These are phyloP conservation scores for Boletus tylopilopsis DNA, from an alignment of 768 basidiomycete genomes.

Conservation along the genomic window DNA sequence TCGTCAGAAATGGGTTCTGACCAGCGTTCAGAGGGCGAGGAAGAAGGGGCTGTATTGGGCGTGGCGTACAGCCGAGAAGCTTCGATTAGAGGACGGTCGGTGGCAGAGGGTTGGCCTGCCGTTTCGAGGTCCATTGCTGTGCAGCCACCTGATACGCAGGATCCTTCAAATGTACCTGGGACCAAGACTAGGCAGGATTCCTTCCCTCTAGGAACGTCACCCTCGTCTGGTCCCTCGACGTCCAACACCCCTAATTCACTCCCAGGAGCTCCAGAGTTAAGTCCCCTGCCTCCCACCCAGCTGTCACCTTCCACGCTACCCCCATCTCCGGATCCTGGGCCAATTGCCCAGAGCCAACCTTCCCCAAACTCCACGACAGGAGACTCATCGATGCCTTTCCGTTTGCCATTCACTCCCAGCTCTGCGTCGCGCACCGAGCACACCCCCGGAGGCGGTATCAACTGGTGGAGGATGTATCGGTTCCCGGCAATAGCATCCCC, in stretches of 20 bases:
- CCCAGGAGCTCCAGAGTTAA: slow-evolving; percentile 1
- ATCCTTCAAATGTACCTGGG: slow-evolving; percentile 23
- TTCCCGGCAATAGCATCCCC: slow-evolving; percentile 65
- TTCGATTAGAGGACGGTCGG: slow-evolving; percentile 17
- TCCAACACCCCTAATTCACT: slow-evolving; percentile 6
- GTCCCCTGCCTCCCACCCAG: slow-evolving; percentile 1
- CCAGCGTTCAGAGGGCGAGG: slow-evolving; percentile 2
- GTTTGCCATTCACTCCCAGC: slow-evolving; percentile 26
- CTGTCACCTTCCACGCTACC: slow-evolving; percentile 3
- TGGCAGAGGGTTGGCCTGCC: slow-evolving; percentile 12
- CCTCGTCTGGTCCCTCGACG: slow-evolving; percentile 6
- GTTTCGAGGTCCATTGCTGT: slow-evolving; percentile 25
- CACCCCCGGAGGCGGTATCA: slow-evolving; percentile 47
- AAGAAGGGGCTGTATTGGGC: slow-evolving; percentile 14
- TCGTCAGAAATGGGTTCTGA: slow-evolving; percentile 1
- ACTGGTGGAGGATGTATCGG: slow-evolving; percentile 84
- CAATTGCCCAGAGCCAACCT: neutral
- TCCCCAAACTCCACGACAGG: slow-evolving; percentile 4
- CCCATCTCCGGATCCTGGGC: neutral
- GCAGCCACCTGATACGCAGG: slow-evolving; percentile 15
- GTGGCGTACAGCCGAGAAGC: slow-evolving; percentile 20
- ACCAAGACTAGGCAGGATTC: slow-evolving; percentile 6
- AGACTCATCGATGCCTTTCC: slow-evolving; percentile 30
- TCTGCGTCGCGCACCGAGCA: slow-evolving; percentile 36
- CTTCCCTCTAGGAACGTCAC: slow-evolving; percentile 13